These are phyloP conservation scores for Penicillium crustosum DNA, from an alignment of 2,329 filamentous ascomycete genomes.

Conservation along the genomic window DNA sequence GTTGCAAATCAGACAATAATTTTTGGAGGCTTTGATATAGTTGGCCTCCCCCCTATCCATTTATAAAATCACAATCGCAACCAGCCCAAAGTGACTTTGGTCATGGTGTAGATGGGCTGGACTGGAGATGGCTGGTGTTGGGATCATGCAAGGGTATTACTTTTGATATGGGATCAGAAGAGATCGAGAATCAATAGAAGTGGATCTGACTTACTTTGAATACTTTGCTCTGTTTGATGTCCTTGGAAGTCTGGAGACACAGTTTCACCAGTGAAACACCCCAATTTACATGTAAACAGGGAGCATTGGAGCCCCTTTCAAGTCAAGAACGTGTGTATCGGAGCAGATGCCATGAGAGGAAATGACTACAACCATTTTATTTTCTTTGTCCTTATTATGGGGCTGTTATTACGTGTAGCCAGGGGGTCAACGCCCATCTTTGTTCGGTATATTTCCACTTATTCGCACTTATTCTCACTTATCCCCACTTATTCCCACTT, in stretches of 20 bases:
- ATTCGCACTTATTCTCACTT: too few species aligned
- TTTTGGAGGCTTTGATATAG: neutral
- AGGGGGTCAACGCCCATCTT: neutral
- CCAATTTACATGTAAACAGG: neutral
- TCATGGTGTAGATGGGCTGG: constrained; percentile 8
- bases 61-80: constrained; percentile 22
- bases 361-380: neutral
- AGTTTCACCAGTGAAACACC: constrained; percentile 8
- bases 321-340: neutral
- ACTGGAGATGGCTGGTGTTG: constrained; percentile 4
- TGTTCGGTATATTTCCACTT: neutral
- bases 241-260: neutral
- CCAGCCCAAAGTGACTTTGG: constrained; percentile 4
- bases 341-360: neutral
- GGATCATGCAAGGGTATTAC: constrained; percentile 9
- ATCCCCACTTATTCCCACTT: neutral
- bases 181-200: neutral
- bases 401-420: neutral
- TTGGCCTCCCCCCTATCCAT: constrained; percentile 15
- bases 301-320: neutral
- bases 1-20: neutral
- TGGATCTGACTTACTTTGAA: constrained; percentile 3
- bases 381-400: neutral
- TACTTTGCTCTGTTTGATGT: neutral
- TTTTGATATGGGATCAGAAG: constrained; percentile 1